phyloP scores from a whole-genome alignment of 1,284 basidiomycete species.

The Ceraceosorus bombacis region DNA sequence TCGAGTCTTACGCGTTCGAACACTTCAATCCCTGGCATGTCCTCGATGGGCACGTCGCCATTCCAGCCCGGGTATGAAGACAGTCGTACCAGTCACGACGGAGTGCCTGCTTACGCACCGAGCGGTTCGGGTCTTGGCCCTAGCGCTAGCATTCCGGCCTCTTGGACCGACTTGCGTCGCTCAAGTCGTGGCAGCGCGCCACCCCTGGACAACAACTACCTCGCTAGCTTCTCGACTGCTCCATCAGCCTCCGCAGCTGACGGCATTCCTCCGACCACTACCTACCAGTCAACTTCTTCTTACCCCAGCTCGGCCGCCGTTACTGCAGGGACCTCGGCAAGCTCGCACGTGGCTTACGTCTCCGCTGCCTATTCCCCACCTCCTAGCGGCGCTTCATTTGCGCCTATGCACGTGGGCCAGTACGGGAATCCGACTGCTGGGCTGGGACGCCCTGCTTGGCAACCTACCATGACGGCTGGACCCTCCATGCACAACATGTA shows the following conservation, averaged over 20 bases:
- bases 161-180: background rate
- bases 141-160: background rate
- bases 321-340: background rate
- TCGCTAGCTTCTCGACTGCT: too few relatives aligned
- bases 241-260: background rate
- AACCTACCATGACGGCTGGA: background rate
- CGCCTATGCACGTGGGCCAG: too few relatives aligned
- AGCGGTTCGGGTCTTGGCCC: background rate
- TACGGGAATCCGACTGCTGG: too few relatives aligned
- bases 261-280: background rate
- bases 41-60: background rate
- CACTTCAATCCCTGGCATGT: too few relatives aligned
- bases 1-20: too few relatives aligned
- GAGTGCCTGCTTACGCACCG: background rate
- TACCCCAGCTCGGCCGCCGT: background rate
- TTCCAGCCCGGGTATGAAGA: background rate
- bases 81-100: background rate
- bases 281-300: background rate
- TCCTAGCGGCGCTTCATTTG: background rate
- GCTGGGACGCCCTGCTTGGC: background rate
- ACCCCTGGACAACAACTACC: background rate
- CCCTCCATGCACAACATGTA: background rate
- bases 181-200: constrained; percentile 2
- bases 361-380: background rate
- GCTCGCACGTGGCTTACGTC: background rate